Percentiles rank a stretch among this genome's conserved stretches.
Evolutionary conservation across 2,329 filamentous ascomycete species (phyloP).

Genomic region (Arthrobotrys iridis): DNA sequence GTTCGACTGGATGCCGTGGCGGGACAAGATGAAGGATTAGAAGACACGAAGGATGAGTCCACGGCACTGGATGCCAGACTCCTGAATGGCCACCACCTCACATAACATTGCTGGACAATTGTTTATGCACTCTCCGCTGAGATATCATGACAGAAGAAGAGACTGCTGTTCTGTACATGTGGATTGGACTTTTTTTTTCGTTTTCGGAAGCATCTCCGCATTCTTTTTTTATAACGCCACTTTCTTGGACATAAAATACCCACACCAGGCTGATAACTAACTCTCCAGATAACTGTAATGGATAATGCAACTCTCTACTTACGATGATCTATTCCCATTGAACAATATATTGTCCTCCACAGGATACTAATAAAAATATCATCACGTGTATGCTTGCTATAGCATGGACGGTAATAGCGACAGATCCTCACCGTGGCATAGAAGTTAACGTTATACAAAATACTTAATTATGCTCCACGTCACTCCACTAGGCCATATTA

Average conservation of each 20-base stretch:
- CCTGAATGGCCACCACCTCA: too few relatives aligned
- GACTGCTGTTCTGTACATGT: too few relatives aligned
- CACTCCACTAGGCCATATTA: too few relatives aligned
- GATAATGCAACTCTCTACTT: slow-evolving; percentile 5
- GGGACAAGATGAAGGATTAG: too few relatives aligned
- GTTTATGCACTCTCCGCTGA: slow-evolving; percentile 22
- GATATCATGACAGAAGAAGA: too few relatives aligned
- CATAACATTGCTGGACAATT: not conserved
- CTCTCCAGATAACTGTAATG: slow-evolving; percentile 7
- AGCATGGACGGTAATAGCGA: too few relatives aligned
- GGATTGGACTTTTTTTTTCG: not conserved
- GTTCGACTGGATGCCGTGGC: too few relatives aligned
- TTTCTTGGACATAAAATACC: not conserved
- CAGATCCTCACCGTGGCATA: too few relatives aligned
- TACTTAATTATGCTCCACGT: too few relatives aligned
- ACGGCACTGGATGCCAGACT: not conserved
- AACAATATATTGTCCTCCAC: not conserved
- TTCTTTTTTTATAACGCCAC: not conserved
- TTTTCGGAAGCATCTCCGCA: slow-evolving; percentile 19
- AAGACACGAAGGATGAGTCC: not conserved
- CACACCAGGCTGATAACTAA: not conserved
- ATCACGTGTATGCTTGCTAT: too few relatives aligned
- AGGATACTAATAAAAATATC: too few relatives aligned
- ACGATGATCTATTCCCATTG: not conserved
- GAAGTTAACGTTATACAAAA: too few relatives aligned